These are phyloP conservation scores for Alternaria metachromatica DNA, from an alignment of 2,329 filamentous ascomycete genomes.

Conservation along the genomic window DNA sequence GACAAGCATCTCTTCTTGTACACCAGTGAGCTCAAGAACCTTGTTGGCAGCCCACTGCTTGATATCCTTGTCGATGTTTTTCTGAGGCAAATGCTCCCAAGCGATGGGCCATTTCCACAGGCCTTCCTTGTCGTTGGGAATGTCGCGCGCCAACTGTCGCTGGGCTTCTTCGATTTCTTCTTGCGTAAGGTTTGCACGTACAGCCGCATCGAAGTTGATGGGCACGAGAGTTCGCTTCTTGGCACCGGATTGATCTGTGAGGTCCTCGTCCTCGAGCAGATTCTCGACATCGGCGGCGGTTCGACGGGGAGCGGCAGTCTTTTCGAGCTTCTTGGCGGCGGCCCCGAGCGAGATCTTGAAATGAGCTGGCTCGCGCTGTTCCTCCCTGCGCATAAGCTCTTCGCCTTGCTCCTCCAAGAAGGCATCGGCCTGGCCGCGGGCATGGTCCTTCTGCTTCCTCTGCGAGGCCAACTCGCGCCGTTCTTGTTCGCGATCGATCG, in stretches of 20 bases:
- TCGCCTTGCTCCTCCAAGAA: conserved; percentile 86
- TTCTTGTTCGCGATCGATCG: conserved; percentile 81
- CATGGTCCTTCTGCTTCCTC: conserved; percentile 75
- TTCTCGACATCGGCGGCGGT: conserved; percentile 95
- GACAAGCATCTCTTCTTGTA: conserved; percentile 94
- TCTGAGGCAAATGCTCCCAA: conserved; percentile 88
- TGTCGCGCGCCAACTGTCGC: conserved; percentile 83
- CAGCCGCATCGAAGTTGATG: conserved; percentile 54
- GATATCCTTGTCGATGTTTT: conserved; percentile 82
- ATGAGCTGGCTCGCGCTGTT: conserved; percentile 64
- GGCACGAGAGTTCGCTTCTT: conserved; percentile 72
- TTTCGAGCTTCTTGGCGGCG: conserved; percentile 73
- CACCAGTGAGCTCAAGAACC: conserved; percentile 93
- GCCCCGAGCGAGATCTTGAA: conserved; percentile 95
- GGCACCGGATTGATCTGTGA: conserved; percentile 66
- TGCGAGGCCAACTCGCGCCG: conserved; percentile 74
- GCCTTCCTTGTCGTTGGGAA: conserved; percentile 83
- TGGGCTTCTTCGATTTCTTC: conserved; percentile 87
- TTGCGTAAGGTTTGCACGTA: conserved; percentile 68
- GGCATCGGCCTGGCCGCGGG: conserved; percentile 83
- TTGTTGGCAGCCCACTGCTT: conserved; percentile 97
- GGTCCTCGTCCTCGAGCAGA: conserved; percentile 90
- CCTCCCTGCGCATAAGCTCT: conserved; percentile 64
- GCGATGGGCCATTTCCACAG: conserved; percentile 93
- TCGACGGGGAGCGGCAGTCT: conserved; percentile 66